A percentile compares a stretch with the other conserved stretches of the same genome.
phyloP scores from a whole-genome alignment of 116 monocot genomes.

The Cymodocea nodosa region DNA sequence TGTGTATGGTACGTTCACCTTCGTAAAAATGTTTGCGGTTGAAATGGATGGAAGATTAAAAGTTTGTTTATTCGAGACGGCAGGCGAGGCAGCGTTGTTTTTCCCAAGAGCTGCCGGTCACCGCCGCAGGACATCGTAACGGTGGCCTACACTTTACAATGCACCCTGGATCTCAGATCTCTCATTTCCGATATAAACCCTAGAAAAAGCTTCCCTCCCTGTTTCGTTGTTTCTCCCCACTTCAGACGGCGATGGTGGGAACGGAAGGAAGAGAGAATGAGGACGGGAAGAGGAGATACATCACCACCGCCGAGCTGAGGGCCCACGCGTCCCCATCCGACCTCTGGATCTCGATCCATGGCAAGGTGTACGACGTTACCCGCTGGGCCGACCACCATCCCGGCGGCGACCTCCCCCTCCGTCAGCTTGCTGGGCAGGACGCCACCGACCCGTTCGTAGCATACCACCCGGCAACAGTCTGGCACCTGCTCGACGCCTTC shows the following conservation, averaged over 20 bases:
- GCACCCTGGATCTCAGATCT: no score
- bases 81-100: no score
- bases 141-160: no score
- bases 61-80: no score
- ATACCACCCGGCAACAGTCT: slow-evolving; percentile 36
- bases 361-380: slow-evolving; percentile 60
- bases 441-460: slow-evolving; percentile 61
- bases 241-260: background rate
- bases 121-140: no score
- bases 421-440: slow-evolving; percentile 40
- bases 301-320: slow-evolving; percentile 30
- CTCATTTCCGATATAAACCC: no score
- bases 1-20: no score
- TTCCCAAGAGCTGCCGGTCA: no score
- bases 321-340: slow-evolving; percentile 23
- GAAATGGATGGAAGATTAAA: no score
- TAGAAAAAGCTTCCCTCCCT: no score
- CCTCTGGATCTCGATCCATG: slow-evolving; percentile 59
- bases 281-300: background rate
- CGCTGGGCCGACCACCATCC: slow-evolving; percentile 36
- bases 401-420: slow-evolving; percentile 48
- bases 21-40: no score
- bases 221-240: no score
- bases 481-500: slow-evolving; percentile 28
- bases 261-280: background rate